Evolutionary conservation across 2,329 filamentous ascomycete species (phyloP).

Genomic region (Karstenula rhodostoma): DNA sequence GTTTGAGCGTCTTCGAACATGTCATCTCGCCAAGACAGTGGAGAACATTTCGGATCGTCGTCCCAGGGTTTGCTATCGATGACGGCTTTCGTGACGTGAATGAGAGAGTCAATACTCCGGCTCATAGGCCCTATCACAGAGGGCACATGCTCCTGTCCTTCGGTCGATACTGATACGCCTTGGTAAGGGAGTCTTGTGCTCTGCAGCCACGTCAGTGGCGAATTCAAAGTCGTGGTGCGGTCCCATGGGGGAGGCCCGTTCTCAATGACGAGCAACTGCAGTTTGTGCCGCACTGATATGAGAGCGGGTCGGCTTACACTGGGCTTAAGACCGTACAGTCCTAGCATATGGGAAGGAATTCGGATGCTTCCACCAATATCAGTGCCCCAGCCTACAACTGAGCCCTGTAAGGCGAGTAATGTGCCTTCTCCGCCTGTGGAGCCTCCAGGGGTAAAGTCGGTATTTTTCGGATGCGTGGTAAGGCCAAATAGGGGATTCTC

Average conservation of each 20-base stretch:
- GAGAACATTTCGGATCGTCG: constrained; percentile 61
- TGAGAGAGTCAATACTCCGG: constrained; percentile 60
- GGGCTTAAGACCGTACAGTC: constrained; percentile 64
- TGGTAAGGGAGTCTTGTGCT: constrained; percentile 65
- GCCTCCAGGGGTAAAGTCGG: constrained; percentile 62
- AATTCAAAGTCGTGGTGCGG: background rate
- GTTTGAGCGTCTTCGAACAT: constrained; percentile 52
- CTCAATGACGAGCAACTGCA: background rate
- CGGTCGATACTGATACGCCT: constrained; percentile 67
- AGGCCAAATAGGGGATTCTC: constrained; percentile 69
- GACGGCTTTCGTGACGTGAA: constrained; percentile 58
- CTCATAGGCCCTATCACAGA: constrained; percentile 69
- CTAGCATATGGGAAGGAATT: constrained; percentile 68
- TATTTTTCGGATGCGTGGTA: constrained; percentile 65
- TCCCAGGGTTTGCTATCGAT: constrained; percentile 61
- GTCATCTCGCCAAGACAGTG: constrained; percentile 63
- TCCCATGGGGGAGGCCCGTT: constrained; percentile 51
- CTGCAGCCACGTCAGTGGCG: constrained; percentile 42
- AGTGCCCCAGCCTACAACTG: constrained; percentile 65
- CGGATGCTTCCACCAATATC: constrained; percentile 66
- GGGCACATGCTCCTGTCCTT: constrained; percentile 71
- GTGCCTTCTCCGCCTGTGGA: constrained; percentile 68
- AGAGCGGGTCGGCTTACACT: constrained; percentile 26
- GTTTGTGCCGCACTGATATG: background rate
- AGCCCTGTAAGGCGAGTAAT: constrained; percentile 62